Base-by-base conservation (phyloP, 345 rosid genomes). In the Psidium friedrichsthalianum region DNA sequence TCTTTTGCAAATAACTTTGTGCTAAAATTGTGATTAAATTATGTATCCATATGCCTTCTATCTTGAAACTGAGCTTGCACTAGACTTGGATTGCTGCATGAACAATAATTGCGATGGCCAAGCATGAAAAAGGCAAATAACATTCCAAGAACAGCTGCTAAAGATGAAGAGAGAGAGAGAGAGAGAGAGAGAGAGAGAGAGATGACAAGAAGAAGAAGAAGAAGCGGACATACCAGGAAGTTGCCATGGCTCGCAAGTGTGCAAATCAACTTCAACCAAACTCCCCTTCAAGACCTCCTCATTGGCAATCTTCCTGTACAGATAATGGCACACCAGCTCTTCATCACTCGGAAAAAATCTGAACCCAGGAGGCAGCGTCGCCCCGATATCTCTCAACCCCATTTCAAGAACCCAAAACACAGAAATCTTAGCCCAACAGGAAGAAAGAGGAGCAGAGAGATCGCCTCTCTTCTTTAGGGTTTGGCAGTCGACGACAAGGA, bases 171-270 rank as follows among this genome's bases (percentile, higher is more conserved):
- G 74, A 27, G 74, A 15, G 74, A 58, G 74, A 15, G 76, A 64
- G 76, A 64, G 76, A 64, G 40, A 1, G 7, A 1, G 1, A 1
- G 0, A 51, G 6, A 14, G 6, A 13, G 12, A 20, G 13, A 12
- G 2, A 15, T 8, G 16, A 21, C 24, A 24, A 24, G 29, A 6
- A 6, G 24, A 5, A 40, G 69, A 21, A 44, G 59, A 22, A 51
- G 54, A 13, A 18, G 49, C 22, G 53, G 11, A 87, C 91, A 20
- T 89, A 97, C 99, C 99, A 51, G 99, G 99, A 88, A 97, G 99
- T 87, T 97, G 98, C 99, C 99, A 97, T 86, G 99, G 99, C 91
- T 97, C 99, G 88, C 98, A 97, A 11, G 92, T 92, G 91, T 97
- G 99, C 91, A 97, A 89, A 89, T 97, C 98, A 82, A 97, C 90